A percentile compares a stretch with the other conserved stretches of the same genome.
Conservation (phyloP, 2,329 filamentous ascomycete genomes). For the Ophiocordyceps camponoti-floridani region DNA sequence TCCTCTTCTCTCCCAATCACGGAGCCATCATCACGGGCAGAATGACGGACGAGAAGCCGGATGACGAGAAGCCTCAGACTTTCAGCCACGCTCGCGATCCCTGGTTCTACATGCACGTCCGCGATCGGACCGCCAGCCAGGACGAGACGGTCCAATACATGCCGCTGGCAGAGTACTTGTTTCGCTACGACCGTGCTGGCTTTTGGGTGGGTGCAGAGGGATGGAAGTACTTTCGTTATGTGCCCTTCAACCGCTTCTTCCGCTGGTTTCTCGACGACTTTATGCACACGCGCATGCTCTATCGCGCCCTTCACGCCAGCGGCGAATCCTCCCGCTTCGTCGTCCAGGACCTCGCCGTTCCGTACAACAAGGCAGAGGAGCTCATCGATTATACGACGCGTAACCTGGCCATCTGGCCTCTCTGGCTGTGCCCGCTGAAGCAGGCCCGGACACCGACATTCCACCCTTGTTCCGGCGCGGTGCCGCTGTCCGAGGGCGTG, state of each 20-base stretch:
- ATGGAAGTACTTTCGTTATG: constrained; percentile 46
- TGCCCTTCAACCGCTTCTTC: constrained; percentile 47
- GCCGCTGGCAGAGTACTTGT: constrained; percentile 55
- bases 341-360: constrained; percentile 48
- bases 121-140: constrained; percentile 20
- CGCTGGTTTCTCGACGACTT: constrained; percentile 57
- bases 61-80: constrained; percentile 26
- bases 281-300: constrained; percentile 56
- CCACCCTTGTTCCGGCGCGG: constrained; percentile 27
- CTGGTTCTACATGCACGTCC: constrained; percentile 62
- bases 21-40: constrained; percentile 50
- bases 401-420: constrained; percentile 36
- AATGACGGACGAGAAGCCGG: constrained; percentile 34
- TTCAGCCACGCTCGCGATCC: constrained; percentile 44
- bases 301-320: constrained; percentile 51
- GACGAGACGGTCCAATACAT: constrained; percentile 32
- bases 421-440: constrained; percentile 40
- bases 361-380: constrained; percentile 30
- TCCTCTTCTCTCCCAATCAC: constrained; percentile 41
- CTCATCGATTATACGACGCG: constrained; percentile 37
- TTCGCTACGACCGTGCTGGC: constrained; percentile 57
- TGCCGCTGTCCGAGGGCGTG: constrained; percentile 17
- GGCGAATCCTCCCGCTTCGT: constrained; percentile 47
- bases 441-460: constrained; percentile 31
- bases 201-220: constrained; percentile 56